Conservation (phyloP, 2,329 filamentous ascomycete species). For the Metarhizium anisopliae region DNA sequence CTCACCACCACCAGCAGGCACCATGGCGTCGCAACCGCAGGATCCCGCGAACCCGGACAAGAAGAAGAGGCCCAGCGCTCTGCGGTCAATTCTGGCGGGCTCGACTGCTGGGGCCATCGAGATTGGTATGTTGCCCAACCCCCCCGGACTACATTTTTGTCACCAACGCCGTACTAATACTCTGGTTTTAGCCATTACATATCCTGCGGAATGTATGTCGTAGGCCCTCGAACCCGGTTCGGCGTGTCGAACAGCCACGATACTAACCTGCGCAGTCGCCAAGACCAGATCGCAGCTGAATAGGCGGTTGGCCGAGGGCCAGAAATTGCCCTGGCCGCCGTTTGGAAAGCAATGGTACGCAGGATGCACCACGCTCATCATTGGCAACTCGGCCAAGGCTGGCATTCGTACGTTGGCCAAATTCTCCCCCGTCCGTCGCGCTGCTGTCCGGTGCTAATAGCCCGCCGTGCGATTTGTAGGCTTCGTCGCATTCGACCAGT, state of each 20-base stretch:
- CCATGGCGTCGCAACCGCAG: constrained; percentile 20
- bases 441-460: constrained; percentile 4
- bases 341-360: constrained; percentile 96
- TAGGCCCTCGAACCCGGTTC: not conserved
- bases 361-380: constrained; percentile 91
- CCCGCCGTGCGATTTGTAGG: constrained; percentile 12
- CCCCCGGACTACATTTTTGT: not conserved
- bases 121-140: constrained; percentile 53
- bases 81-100: constrained; percentile 87
- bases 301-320: constrained; percentile 63
- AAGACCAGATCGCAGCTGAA: constrained; percentile 96
- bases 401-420: constrained; percentile 65
- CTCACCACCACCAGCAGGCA: constrained; percentile 3
- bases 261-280: constrained; percentile 50
- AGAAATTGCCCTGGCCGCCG: constrained; percentile 90
- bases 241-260: not conserved
- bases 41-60: constrained; percentile 17
- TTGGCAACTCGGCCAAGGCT: constrained; percentile 94
- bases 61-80: constrained; percentile 57
- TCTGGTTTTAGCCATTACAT: constrained; percentile 59
- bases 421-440: not conserved
- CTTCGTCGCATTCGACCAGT: constrained; percentile 94
- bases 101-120: constrained; percentile 91
- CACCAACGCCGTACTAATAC: constrained; percentile 11
- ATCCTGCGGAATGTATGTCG: constrained; percentile 81